Percentiles rank a stretch among this genome's conserved stretches.
These are phyloP conservation scores for Ceratorhiza oryzae-sativae DNA, from an alignment of 1,284 basidiomycete genomes.

Conservation along the genomic window DNA sequence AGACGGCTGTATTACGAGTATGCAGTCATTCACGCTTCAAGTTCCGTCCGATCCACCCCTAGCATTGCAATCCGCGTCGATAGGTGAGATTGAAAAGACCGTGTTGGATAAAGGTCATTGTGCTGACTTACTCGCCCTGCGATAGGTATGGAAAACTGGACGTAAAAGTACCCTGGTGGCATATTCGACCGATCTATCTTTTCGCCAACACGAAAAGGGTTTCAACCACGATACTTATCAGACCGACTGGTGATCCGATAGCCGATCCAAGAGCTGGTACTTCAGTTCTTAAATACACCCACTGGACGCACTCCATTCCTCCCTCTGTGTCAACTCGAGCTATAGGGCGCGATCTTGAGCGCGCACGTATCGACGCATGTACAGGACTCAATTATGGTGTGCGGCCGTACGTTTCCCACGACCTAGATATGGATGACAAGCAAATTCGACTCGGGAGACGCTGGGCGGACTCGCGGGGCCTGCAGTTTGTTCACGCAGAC, in stretches of 20 bases:
- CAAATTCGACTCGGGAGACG: slow-evolving; percentile 1
- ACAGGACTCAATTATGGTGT: slow-evolving; percentile 12
- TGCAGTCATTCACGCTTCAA: slow-evolving; percentile 5
- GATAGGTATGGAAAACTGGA: slow-evolving; percentile 20
- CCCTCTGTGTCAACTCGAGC: not conserved
- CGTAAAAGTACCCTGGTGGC: slow-evolving; percentile 24
- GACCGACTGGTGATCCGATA: not conserved
- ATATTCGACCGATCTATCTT: slow-evolving; percentile 1
- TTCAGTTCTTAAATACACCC: not conserved
- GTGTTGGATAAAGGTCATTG: not conserved
- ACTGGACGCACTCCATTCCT: slow-evolving; percentile 30
- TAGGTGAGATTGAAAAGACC: not conserved
- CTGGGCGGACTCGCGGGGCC: slow-evolving; percentile 25
- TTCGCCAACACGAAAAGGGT: slow-evolving; percentile 8
- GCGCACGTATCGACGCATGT: slow-evolving; percentile 13
- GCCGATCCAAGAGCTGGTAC: slow-evolving; percentile 2
- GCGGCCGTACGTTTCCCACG: slow-evolving; percentile 4
- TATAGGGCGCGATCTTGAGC: slow-evolving; percentile 16
- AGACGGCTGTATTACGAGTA: not conserved
- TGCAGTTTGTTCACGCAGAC: slow-evolving; percentile 18
- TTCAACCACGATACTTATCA: slow-evolving; percentile 7
- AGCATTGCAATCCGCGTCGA: slow-evolving; percentile 14
- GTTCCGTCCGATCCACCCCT: slow-evolving; percentile 2
- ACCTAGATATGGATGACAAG: not conserved
- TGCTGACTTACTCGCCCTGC: not conserved